A percentile compares a stretch with the other conserved stretches of the same genome.
Evolutionary conservation across 2,329 filamentous ascomycete genomes (phyloP).

Genomic region (Achaetomium macrosporum): DNA sequence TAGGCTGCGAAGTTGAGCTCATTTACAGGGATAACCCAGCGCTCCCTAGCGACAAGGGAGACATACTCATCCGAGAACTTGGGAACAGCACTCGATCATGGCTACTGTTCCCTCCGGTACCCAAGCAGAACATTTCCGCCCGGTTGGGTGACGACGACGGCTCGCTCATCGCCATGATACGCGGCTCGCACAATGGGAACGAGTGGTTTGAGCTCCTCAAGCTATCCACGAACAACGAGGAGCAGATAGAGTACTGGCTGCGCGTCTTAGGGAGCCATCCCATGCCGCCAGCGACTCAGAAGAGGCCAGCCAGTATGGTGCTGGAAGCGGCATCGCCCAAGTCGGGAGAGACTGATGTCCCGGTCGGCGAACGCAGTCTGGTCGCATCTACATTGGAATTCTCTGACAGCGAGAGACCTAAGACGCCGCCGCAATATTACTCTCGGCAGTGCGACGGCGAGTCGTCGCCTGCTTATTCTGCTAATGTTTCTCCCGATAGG

Average conservation of each 20-base stretch:
- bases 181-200: slow-evolving; percentile 57
- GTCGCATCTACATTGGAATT: slow-evolving; percentile 19
- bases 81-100: slow-evolving; percentile 66
- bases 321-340: slow-evolving; percentile 17
- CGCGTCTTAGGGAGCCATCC: slow-evolving; percentile 61
- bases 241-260: slow-evolving; percentile 79
- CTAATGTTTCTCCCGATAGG: slow-evolving; percentile 29
- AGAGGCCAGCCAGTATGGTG: slow-evolving; percentile 21
- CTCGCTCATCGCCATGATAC: slow-evolving; percentile 81
- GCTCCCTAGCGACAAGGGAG: slow-evolving; percentile 63
- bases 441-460: slow-evolving; percentile 24
- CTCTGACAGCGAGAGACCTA: slow-evolving; percentile 24
- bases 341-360: slow-evolving; percentile 28
- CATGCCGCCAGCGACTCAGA: slow-evolving; percentile 37
- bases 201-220: slow-evolving; percentile 82
- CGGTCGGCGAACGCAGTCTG: slow-evolving; percentile 35
- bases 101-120: slow-evolving; percentile 88
- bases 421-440: slow-evolving; percentile 35
- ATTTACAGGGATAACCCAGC: slow-evolving; percentile 74
- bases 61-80: slow-evolving; percentile 90
- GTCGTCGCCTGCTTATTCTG: slow-evolving; percentile 19
- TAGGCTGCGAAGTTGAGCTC: slow-evolving; percentile 85
- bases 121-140: slow-evolving; percentile 67
- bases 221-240: slow-evolving; percentile 69
- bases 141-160: slow-evolving; percentile 64